phyloP scores from a whole-genome alignment of 2,329 filamentous ascomycete species.

The Orbilia quercus region DNA sequence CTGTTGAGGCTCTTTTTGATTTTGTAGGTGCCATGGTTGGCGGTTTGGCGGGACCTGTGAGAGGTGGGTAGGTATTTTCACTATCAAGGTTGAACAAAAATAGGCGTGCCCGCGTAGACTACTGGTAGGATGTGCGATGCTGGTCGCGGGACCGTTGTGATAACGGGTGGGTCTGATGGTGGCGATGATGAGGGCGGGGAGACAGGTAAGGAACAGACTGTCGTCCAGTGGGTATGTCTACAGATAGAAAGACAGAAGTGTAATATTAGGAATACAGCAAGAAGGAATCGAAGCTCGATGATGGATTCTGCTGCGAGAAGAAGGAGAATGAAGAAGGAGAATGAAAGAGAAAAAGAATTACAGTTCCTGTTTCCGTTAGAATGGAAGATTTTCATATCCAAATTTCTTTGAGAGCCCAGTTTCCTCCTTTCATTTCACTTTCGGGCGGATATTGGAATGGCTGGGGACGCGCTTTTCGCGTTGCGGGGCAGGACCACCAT shows the following conservation, averaged over 20 bases:
- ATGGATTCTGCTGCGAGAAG: constrained; percentile 5
- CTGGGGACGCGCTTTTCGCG: constrained; percentile 48
- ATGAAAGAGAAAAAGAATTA: constrained; percentile 30
- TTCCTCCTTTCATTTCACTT: constrained; percentile 15
- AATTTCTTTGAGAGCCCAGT: constrained; percentile 19
- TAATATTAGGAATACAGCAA: not conserved
- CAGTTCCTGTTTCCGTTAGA: constrained; percentile 37
- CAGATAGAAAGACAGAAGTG: too few relatives aligned
- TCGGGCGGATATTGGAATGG: constrained; percentile 51
- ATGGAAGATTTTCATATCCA: constrained; percentile 27
- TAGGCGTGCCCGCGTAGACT: not conserved
- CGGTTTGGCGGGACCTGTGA: not conserved
- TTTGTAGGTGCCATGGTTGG: constrained; percentile 50
- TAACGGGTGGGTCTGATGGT: constrained; percentile 4
- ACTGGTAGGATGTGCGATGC: not conserved
- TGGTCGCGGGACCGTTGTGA: not conserved
- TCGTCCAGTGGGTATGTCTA: too few relatives aligned
- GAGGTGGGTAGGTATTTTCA: not conserved
- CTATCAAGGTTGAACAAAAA: not conserved
- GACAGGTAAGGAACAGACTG: not conserved
- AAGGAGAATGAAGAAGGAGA: not conserved
- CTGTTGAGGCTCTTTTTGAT: constrained; percentile 30
- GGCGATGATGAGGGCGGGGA: not conserved
- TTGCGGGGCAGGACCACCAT: constrained; percentile 37
- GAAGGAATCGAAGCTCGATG: constrained; percentile 1